These are phyloP conservation scores for Globisporangium ultimum DNA, from an alignment of 352 stramenopile genomes.

Conservation along the genomic window DNA sequence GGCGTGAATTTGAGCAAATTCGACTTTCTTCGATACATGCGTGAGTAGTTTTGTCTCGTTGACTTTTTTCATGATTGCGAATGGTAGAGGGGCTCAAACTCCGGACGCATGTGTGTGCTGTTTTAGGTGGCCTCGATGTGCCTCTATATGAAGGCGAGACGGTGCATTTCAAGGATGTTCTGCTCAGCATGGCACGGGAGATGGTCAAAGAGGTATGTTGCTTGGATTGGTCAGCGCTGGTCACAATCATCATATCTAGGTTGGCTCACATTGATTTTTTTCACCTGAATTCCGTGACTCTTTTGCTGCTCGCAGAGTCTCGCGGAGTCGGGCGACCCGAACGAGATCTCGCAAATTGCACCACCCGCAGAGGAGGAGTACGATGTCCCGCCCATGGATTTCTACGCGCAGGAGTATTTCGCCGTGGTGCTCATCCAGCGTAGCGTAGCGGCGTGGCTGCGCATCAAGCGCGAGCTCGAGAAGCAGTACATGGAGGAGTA, in stretches of 20 bases:
- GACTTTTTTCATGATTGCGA: too few relatives aligned
- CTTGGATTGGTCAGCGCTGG: neutral
- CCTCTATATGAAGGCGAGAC: conserved; percentile 79
- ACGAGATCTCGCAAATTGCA: conserved; percentile 42
- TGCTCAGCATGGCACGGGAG: conserved; percentile 73
- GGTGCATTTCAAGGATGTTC: conserved; percentile 87
- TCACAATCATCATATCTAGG: neutral
- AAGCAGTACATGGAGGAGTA: conserved; percentile 77
- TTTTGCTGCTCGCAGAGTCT: too few relatives aligned
- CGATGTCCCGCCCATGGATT: conserved; percentile 46
- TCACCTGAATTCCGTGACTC: too few relatives aligned
- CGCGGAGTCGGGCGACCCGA: conserved; percentile 17
- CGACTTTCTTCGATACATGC: conserved; percentile 51
- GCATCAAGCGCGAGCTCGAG: conserved; percentile 65
- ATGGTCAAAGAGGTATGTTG: conserved; percentile 74
- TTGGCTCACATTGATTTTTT: conserved; percentile 7
- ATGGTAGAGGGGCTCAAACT: too few relatives aligned
- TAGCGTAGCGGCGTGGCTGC: conserved; percentile 53
- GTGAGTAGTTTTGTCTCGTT: conserved; percentile 30
- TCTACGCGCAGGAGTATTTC: conserved; percentile 67
- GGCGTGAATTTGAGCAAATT: conserved; percentile 36
- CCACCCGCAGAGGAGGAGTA: conserved; percentile 28
- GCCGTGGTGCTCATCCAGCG: conserved; percentile 58
- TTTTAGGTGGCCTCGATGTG: conserved; percentile 57
- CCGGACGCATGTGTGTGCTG: neutral